Percentiles rank a stretch among this genome's conserved stretches.
Conservation (phyloP, 805 yeast genomes). For the Candida methanosorbosa region DNA sequence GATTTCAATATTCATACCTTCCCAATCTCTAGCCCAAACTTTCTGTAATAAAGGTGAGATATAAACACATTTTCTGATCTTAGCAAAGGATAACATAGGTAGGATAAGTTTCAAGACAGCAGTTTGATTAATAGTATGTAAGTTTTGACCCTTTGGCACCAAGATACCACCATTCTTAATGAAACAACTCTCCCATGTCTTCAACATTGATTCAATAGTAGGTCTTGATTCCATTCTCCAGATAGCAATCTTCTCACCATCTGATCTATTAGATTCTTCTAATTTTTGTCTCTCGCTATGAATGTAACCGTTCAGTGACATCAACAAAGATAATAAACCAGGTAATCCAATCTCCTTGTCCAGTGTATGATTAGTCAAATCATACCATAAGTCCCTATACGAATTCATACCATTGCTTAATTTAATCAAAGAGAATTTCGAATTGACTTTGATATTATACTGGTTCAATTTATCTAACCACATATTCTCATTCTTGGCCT, state of each 20-base stretch:
- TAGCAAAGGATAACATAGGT: conserved; percentile 60
- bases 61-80: conserved; percentile 54
- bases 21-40: conserved; percentile 64
- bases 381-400: conserved; percentile 45
- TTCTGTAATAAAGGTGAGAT: conserved; percentile 52
- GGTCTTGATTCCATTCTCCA: conserved; percentile 65
- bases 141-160: conserved; percentile 41
- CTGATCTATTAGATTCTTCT: conserved; percentile 21
- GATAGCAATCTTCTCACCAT: conserved; percentile 39
- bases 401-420: conserved; percentile 45
- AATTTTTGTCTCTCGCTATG: conserved; percentile 38
- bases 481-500: conserved; percentile 34
- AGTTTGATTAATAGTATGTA: conserved; percentile 38
- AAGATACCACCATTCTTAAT: conserved; percentile 56
- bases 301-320: conserved; percentile 61
- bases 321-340: conserved; percentile 45
- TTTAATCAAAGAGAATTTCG: conserved; percentile 46
- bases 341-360: conserved; percentile 36
- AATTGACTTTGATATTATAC: conserved; percentile 34
- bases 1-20: conserved; percentile 48
- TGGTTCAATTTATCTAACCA: conserved; percentile 39
- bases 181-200: conserved; percentile 61
- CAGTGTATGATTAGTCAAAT: conserved; percentile 31
- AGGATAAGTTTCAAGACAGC: conserved; percentile 56
- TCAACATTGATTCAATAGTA: conserved; percentile 44